phyloP scores from a whole-genome alignment of 768 basidiomycete genomes.

The Leccinum imitatum region DNA sequence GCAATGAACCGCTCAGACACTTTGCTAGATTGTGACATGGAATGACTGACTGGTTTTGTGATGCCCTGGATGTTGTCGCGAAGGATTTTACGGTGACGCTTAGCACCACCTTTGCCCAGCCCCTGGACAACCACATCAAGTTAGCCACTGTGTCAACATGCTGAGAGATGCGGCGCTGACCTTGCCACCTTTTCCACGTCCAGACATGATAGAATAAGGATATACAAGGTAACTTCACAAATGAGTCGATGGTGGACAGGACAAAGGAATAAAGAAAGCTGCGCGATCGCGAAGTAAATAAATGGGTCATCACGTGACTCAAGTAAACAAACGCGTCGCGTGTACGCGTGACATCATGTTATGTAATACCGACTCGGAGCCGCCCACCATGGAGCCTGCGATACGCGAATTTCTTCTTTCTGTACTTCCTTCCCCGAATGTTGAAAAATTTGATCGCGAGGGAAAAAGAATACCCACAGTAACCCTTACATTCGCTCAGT shows the following conservation, averaged over 20 bases:
- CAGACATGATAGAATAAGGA: constrained; percentile 54
- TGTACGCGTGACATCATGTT: neutral
- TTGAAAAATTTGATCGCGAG: constrained; percentile 16
- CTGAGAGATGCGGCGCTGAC: constrained; percentile 11
- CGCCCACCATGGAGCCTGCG: neutral
- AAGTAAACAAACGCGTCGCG: constrained; percentile 3
- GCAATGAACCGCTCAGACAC: neutral
- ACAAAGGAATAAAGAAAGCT: constrained; percentile 4
- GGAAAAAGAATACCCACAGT: constrained; percentile 49
- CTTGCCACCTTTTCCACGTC: constrained; percentile 86
- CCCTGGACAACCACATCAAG: constrained; percentile 39
- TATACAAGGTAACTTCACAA: neutral
- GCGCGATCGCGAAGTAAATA: neutral
- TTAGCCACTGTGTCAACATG: neutral
- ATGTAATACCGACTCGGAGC: neutral
- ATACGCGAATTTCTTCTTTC: constrained; percentile 30
- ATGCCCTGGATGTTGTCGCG: constrained; percentile 70
- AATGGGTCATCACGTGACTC: constrained; percentile 7
- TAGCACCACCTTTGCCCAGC: constrained; percentile 83
- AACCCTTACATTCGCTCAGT: constrained; percentile 86
- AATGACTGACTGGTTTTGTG: constrained; percentile 18
- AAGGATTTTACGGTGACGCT: constrained; percentile 82
- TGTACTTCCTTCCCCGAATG: constrained; percentile 21
- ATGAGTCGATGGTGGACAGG: neutral
- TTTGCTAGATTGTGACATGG: neutral